Percentiles rank a stretch among this genome's conserved stretches.
Conservation (phyloP, 179 eudicot species). For the Beta macrorhiza region DNA sequence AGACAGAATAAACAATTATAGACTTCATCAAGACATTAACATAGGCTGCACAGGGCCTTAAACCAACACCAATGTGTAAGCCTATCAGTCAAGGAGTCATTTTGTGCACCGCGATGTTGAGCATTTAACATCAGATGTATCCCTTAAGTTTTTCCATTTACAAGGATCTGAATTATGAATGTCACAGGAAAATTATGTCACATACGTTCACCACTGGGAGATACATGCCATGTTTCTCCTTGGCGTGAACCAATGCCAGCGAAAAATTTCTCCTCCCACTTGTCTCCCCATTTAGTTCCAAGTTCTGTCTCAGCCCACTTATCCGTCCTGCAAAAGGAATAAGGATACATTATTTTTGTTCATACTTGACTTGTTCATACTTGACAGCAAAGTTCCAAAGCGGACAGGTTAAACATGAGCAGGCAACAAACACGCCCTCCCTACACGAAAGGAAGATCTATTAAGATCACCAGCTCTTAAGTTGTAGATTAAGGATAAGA, state of each 20-base stretch:
- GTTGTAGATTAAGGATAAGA: not conserved
- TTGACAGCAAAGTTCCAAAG: not conserved
- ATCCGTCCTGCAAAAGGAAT: conserved; percentile 70
- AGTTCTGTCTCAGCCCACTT: conserved; percentile 98
- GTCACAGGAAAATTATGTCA: conserved; percentile 13
- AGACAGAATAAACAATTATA: not conserved
- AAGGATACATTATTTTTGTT: conserved; percentile 17
- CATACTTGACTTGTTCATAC: not conserved
- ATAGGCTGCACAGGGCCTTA: not conserved
- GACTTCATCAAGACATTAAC: not conserved
- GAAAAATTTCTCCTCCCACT: conserved; percentile 95
- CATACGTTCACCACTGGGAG: conserved; percentile 78
- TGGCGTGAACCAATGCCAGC: conserved; percentile 96
- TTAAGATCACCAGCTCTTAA: not conserved
- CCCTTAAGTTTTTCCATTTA: not conserved
- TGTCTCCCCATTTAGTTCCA: conserved; percentile 99
- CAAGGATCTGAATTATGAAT: not conserved
- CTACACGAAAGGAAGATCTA: not conserved
- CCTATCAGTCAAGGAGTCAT: not conserved
- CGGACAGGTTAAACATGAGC: not conserved
- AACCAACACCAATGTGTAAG: not conserved
- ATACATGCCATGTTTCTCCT: conserved; percentile 98
- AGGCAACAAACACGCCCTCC: not conserved
- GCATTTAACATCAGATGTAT: not conserved
- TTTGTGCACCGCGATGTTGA: not conserved